phyloP scores from a whole-genome alignment of 495 filamentous ascomycete genomes.

The Evernia prunastri region DNA sequence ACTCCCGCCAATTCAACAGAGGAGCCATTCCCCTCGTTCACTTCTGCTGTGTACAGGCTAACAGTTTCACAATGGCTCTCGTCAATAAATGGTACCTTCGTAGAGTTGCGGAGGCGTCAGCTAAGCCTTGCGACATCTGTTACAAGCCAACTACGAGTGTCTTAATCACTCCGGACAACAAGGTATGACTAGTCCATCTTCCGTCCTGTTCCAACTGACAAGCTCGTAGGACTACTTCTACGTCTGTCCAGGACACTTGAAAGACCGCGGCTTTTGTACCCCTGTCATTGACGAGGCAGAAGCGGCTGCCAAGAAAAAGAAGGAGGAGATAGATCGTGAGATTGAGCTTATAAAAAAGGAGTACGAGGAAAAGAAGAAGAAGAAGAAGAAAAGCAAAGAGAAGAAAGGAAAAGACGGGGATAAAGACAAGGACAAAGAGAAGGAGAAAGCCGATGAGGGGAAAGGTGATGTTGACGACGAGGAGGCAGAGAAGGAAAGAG shows the following conservation, averaged over 20 bases:
- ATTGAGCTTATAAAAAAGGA: conserved; percentile 77
- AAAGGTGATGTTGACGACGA: conserved; percentile 42
- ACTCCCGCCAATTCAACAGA: no score
- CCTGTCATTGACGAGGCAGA: conserved; percentile 74
- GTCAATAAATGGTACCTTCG: conserved; percentile 79
- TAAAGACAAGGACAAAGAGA: conserved; percentile 31
- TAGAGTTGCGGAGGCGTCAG: conserved; percentile 73
- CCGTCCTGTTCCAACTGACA: conserved; percentile 11
- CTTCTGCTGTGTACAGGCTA: background rate
- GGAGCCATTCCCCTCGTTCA: background rate
- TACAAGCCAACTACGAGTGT: conserved; percentile 83
- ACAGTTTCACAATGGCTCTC: background rate
- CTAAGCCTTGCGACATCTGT: conserved; percentile 84
- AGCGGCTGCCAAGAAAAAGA: conserved; percentile 57
- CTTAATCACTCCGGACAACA: conserved; percentile 82
- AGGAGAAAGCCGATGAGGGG: conserved; percentile 37
- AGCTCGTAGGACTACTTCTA: conserved; percentile 82
- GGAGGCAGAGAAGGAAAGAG: conserved; percentile 51
- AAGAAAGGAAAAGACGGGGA: conserved; percentile 33
- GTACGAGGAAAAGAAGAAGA: conserved; percentile 65
- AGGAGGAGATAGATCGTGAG: conserved; percentile 62
- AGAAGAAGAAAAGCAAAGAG: conserved; percentile 61
- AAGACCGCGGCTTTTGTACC: conserved; percentile 73
- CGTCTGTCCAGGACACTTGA: conserved; percentile 75
- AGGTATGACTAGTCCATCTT: conserved; percentile 46